phyloP scores from a whole-genome alignment of 106 monocot species.

The Dactylorhiza incarnata region DNA sequence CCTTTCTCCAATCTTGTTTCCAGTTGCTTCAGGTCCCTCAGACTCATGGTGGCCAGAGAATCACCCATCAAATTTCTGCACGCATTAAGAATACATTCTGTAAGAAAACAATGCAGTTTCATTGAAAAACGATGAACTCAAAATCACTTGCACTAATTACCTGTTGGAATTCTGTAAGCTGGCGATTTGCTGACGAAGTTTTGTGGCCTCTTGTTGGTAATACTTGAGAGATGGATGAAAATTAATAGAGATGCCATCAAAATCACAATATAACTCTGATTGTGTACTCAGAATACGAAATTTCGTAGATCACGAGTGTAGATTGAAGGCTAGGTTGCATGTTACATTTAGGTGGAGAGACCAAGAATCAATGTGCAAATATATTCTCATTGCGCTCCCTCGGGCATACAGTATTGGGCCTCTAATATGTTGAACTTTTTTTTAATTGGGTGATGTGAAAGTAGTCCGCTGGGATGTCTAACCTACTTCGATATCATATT shows the following conservation, averaged over 20 bases:
- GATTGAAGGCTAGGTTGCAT: not conserved
- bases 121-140: no score
- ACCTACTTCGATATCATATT: no score
- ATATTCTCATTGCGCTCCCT: no score
- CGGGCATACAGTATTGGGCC: no score
- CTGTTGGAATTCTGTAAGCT: constrained; percentile 23
- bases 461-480: no score
- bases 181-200: constrained; percentile 23
- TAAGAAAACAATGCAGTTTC: not conserved
- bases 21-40: constrained; percentile 23
- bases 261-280: not conserved
- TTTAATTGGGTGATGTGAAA: no score
- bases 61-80: constrained; percentile 20
- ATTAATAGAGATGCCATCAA: not conserved
- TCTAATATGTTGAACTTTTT: no score
- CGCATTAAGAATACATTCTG: not conserved
- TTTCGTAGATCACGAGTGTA: not conserved
- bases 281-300: no score
- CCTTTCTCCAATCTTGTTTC: constrained; percentile 23
- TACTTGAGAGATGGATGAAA: constrained; percentile 1
- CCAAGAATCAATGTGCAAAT: no score
- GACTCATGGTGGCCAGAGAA: constrained; percentile 17
- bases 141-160: not conserved
- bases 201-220: constrained; percentile 22
- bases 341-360: no score